phyloP scores from a whole-genome alignment of 305 asterid species.

The Euphrasia arctica region DNA sequence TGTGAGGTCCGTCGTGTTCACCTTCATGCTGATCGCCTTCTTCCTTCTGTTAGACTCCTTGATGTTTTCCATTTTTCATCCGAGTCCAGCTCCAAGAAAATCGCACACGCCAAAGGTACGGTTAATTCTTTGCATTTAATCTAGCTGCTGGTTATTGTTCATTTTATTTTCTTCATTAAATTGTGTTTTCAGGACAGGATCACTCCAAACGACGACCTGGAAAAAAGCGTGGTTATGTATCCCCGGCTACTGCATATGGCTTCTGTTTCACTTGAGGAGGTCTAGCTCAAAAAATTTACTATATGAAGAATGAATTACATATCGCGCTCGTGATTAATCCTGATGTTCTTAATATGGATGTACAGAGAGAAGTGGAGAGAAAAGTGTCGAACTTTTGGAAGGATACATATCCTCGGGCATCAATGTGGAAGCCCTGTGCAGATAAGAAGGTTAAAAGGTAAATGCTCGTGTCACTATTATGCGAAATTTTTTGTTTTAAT shows the following conservation, averaged over 20 bases:
- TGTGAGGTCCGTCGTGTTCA: constrained; percentile 45
- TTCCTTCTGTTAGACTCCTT: constrained; percentile 58
- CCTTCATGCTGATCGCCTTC: constrained; percentile 48
- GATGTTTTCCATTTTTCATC: constrained; percentile 56
- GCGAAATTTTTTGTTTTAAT: constrained; percentile 28
- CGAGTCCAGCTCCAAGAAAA: constrained; percentile 30
- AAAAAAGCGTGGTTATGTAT: constrained; percentile 51
- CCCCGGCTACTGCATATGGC: constrained; percentile 61
- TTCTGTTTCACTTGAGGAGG: constrained; percentile 71
- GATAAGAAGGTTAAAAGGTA: constrained; percentile 50
- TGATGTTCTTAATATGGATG: constrained; percentile 2
- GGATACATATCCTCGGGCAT: constrained; percentile 55
- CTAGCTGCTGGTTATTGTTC: neutral
- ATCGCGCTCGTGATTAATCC: neutral
- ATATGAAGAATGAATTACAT: neutral
- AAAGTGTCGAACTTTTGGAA: constrained; percentile 59
- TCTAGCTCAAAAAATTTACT: constrained; percentile 25
- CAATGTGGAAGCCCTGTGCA: constrained; percentile 83
- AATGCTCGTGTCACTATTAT: neutral
- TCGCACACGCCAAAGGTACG: constrained; percentile 45
- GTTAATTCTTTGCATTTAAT: neutral
- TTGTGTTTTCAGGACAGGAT: constrained; percentile 37
- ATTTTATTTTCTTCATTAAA: neutral
- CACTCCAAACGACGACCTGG: constrained; percentile 23
- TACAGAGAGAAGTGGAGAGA: constrained; percentile 49